A percentile compares a stretch with the other conserved stretches of the same genome.
These are phyloP conservation scores for Mentha longifolia DNA, from an alignment of 257 asterid species.

Conservation along the genomic window DNA sequence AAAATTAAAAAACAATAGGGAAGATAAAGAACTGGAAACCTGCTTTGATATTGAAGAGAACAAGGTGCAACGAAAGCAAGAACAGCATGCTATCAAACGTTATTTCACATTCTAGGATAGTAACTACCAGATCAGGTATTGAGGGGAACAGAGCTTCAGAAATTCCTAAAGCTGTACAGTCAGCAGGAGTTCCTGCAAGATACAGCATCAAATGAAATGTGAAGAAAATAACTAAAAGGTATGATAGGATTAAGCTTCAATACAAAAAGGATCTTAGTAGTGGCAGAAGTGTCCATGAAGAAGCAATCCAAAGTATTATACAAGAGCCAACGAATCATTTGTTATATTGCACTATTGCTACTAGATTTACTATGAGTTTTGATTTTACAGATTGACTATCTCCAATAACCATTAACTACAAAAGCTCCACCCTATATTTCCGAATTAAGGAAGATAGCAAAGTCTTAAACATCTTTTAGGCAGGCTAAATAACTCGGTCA, in stretches of 20 bases:
- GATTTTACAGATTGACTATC: slow-evolving; percentile 19
- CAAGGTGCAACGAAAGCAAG: background rate
- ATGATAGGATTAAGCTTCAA: background rate
- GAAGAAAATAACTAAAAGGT: slow-evolving; percentile 18
- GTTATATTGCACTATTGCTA: slow-evolving; percentile 36
- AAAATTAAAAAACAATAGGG: background rate
- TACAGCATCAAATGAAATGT: slow-evolving; percentile 10
- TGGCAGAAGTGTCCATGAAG: slow-evolving; percentile 14
- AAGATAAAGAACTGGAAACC: slow-evolving; percentile 20
- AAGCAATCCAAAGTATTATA: slow-evolving; percentile 3
- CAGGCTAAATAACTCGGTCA: background rate
- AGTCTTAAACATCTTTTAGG: background rate
- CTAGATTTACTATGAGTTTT: slow-evolving; percentile 8
- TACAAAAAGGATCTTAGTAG: slow-evolving; percentile 6
- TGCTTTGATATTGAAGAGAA: slow-evolving; percentile 14
- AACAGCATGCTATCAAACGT: background rate
- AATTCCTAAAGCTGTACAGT: slow-evolving; percentile 84
- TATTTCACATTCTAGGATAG: slow-evolving; percentile 35
- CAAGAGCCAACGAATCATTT: slow-evolving; percentile 22
- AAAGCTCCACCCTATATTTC: background rate
- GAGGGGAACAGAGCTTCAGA: slow-evolving; percentile 72
- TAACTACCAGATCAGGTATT: slow-evolving; percentile 80
- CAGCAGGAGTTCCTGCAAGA: slow-evolving; percentile 86
- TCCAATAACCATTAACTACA: background rate
- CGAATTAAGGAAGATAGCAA: background rate